Evolutionary conservation across 2,329 filamentous ascomycete genomes (phyloP).

Genomic region (Colletotrichum magnum): DNA sequence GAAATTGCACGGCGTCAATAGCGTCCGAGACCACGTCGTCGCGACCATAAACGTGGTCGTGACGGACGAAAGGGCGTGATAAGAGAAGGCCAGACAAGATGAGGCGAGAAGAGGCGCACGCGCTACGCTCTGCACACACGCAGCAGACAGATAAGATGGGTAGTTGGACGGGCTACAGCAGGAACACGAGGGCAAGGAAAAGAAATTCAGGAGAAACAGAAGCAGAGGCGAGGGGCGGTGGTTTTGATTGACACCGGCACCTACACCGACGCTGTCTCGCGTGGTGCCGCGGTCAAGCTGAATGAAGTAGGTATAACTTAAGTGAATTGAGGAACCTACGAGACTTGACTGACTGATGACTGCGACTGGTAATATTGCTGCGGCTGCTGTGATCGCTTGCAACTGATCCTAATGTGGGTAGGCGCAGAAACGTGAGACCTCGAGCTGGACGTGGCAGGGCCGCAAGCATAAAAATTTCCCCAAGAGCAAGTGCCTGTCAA

Average conservation of each 20-base stretch:
- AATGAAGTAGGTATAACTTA: neutral
- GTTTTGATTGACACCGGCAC: constrained; percentile 4
- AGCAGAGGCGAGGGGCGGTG: constrained; percentile 6
- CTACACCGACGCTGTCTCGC: neutral
- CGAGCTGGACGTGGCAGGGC: constrained; percentile 8
- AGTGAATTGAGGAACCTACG: constrained; percentile 5
- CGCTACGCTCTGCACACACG: neutral
- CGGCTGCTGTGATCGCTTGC: neutral
- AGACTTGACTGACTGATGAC: neutral
- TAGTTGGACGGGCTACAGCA: constrained; percentile 2
- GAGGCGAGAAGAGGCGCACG: neutral
- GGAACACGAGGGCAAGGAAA: constrained; percentile 10
- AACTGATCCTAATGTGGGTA: neutral
- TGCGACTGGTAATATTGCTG: neutral
- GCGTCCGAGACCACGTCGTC: constrained; percentile 15
- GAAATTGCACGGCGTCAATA: constrained; percentile 34
- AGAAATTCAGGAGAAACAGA: constrained; percentile 7
- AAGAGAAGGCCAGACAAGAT: neutral
- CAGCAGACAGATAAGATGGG: too few species aligned
- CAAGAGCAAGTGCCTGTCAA: neutral
- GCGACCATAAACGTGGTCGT: neutral
- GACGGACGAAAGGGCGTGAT: neutral
- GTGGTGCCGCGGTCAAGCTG: constrained; percentile 1
- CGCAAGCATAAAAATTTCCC: constrained; percentile 14
- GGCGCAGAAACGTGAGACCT: constrained; percentile 11